Evolutionary conservation across 2,329 filamentous ascomycete species (phyloP).

Genomic region (Endothia cerciana): DNA sequence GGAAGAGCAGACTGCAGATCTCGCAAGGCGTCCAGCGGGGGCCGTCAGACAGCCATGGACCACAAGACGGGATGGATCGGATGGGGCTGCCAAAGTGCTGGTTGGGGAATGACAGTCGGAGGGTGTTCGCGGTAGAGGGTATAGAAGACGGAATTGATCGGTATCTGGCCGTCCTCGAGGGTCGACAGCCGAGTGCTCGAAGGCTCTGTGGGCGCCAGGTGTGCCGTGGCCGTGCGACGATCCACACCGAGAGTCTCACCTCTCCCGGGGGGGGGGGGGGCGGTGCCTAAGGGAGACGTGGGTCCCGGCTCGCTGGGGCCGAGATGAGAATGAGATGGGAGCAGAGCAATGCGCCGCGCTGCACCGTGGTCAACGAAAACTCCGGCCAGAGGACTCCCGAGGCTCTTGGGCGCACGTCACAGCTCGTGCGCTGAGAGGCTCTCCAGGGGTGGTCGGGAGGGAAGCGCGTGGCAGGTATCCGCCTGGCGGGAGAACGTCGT

Average conservation of each 20-base stretch:
- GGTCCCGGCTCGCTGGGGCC: constrained; percentile 16
- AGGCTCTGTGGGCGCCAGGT: neutral
- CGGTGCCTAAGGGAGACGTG: constrained; percentile 6
- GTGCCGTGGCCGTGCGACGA: constrained; percentile 1
- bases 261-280: neutral
- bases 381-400: neutral
- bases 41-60: constrained; percentile 23
- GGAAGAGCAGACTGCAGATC: neutral
- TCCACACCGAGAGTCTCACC: constrained; percentile 13
- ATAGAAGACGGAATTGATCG: neutral
- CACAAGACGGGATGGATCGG: constrained; percentile 7
- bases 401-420: neutral
- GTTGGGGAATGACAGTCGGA: neutral
- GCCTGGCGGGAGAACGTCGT: neutral
- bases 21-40: neutral
- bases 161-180: constrained; percentile 4
- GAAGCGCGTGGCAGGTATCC: neutral
- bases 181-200: neutral
- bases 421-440: neutral
- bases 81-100: constrained; percentile 4
- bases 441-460: neutral
- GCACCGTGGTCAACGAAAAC: neutral
- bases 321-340: constrained; percentile 8
- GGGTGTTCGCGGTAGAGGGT: constrained; percentile 7
- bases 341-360: neutral